Base-by-base conservation (phyloP, 371 early-diverging fungal species). In the Mucor sp. region DNA sequence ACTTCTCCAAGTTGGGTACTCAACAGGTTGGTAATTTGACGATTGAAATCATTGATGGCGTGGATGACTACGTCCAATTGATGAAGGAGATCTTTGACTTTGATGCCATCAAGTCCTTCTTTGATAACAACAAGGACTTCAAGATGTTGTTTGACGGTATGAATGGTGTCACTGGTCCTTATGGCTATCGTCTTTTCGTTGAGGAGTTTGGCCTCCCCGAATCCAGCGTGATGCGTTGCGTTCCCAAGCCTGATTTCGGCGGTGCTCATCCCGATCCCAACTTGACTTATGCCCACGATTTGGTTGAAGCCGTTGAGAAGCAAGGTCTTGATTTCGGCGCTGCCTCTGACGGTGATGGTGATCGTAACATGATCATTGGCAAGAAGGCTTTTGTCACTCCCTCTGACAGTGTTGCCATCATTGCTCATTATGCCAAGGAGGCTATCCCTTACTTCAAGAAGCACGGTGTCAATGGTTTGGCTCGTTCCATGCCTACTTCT, bases 261-360 rank as follows among this genome's bases (percentile, higher is more conserved):
- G 96, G 93, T 50, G 91, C 91, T 70, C 99, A 99, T 75, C 99
- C 99, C 11, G 99, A 99, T 79, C 99, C 99, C 25, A 99, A 99
- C 82, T 79, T 99, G 81, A 97, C 98, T 19, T 98, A 99, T 79
- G 98, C 99, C 15, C 94, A 95, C 74, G 94, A 93, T 43, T 81
- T 98, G 30, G 98, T 98, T 1, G 95, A 93, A 68, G 89, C 93
- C 14, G 98, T 97, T 15, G 85, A 88, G 64, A 83, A 82, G 75
- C 92, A 94, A 69, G 77, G 80, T 47, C 87, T 95, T 62, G 85
- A 86, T 63, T 95, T 99, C 75, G 99, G 97, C 59, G 98, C 97
- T 30, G 99, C 99, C 2, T 95, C 94, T 1, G 98, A 95, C 79
- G 94, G 93, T 70, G 95, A 94, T 78, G 94, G 95, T 72, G 94